Evolutionary conservation across 108 stramenopile genomes (phyloP).

Genomic region (Fragilaria crotonensis): DNA sequence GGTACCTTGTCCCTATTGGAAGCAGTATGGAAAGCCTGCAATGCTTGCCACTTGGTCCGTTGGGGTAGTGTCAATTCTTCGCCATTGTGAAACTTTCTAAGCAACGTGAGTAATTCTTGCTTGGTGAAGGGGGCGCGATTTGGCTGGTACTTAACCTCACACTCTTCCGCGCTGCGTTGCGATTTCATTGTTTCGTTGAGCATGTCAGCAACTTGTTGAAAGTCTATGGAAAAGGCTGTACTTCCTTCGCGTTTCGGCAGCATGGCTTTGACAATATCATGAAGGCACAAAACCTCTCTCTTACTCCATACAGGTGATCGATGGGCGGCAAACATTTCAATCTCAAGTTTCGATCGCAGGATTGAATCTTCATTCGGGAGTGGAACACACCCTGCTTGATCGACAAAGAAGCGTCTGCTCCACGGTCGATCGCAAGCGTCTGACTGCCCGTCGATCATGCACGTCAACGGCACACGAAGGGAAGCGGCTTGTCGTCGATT

Average conservation of each 20-base stretch:
- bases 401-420: constrained; percentile 42
- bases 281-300: constrained; percentile 9
- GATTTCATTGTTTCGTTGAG: constrained; percentile 2
- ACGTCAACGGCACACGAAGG: neutral
- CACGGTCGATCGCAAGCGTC: constrained; percentile 3
- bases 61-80: neutral
- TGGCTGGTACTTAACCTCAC: constrained; percentile 6
- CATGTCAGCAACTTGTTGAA: constrained; percentile 2
- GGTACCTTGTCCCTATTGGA: constrained; percentile 20
- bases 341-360: constrained; percentile 9
- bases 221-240: neutral
- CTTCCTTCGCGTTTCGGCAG: neutral
- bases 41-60: constrained; percentile 41
- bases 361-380: constrained; percentile 12
- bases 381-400: constrained; percentile 39
- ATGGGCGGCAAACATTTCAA: constrained; percentile 6
- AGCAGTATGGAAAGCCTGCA: constrained; percentile 29
- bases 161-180: constrained; percentile 1
- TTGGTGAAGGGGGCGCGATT: constrained; percentile 31
- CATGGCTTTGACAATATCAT: constrained; percentile 4
- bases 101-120: constrained; percentile 25
- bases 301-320: constrained; percentile 13
- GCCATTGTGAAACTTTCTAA: constrained; percentile 6
- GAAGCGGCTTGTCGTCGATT: neutral
- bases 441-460: neutral